Base-by-base conservation (phyloP, 2,329 filamentous ascomycete genomes). In the Sporothrix globosa region DNA sequence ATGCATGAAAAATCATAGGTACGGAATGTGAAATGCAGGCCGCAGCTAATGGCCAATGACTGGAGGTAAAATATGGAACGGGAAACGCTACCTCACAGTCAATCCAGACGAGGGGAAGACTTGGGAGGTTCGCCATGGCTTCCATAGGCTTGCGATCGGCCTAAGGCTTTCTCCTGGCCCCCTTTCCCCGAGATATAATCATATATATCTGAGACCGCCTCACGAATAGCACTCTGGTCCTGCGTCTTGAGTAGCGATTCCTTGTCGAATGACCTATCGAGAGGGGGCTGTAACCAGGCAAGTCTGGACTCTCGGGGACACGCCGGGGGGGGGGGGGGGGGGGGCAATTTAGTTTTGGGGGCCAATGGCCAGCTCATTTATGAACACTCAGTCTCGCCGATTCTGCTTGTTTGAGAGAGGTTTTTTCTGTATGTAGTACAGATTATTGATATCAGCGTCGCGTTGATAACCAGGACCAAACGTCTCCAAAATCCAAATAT, bases 51-150 rank as follows among this genome's bases (percentile, higher is more conserved):
- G 44, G 27, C 27, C 54, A 24, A 48, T 21, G 19, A 21, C 14
- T 48, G 5, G 44, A 17, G 14, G 44, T 14, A 48, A 14, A 52
- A 19, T 11, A 27, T 24, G 52, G 52, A 54, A 9, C 41, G 41
- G 21, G 61, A 34, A 34, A 66, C 44, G 48, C 41, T 67, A 73
- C 72, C 69, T 73, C 72, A 61, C 72, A 73, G 71, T 73, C 72
- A 30, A 73, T 73, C 72, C 72, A 73, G 53, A 73, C 72, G 5
- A 73, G 70, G 41, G 72, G 72, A 30, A 68, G 50, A 10, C 34
- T 39, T 4, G 67, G 61, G 11, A 58, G 65, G 2, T 41, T 39
- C 4, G 69, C 63, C 72, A 73, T 73, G 46, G 14, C 39, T 27
- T 63, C 39, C 13, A n/a, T 9, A 14, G 54, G n/a, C 5, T 10